phyloP scores from a whole-genome alignment of 2,329 filamentous ascomycete genomes.

The Lecanoromycetidae sp. region DNA sequence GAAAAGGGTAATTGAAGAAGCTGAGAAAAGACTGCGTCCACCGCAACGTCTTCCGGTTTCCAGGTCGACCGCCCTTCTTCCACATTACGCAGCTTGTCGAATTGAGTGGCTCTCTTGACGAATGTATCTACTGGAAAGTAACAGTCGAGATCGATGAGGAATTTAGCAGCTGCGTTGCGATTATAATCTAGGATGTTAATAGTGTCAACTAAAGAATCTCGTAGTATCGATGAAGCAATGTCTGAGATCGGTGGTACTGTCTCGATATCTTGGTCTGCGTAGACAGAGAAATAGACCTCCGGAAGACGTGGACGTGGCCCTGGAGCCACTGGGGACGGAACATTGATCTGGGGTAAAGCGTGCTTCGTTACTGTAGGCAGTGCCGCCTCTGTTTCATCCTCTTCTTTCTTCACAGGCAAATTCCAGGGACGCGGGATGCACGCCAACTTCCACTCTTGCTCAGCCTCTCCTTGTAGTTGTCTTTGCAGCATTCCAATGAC shows the following conservation, averaged over 20 bases:
- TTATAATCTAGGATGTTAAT: conserved; percentile 94
- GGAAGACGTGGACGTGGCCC: conserved; percentile 73
- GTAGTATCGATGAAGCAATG: conserved; percentile 69
- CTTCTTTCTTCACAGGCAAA: conserved; percentile 23
- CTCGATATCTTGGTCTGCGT: conserved; percentile 71
- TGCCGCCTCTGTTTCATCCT: conserved; percentile 43
- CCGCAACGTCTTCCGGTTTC: conserved; percentile 94
- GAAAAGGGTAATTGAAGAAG: conserved; percentile 75
- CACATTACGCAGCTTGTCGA: conserved; percentile 67
- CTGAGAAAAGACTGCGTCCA: conserved; percentile 96
- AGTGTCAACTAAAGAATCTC: conserved; percentile 78
- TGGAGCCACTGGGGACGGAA: conserved; percentile 63
- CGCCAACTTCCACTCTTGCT: conserved; percentile 60
- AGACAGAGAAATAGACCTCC: conserved; percentile 89
- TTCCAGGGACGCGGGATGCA: conserved; percentile 49
- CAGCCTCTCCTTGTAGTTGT: conserved; percentile 68
- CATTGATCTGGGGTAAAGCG: conserved; percentile 58
- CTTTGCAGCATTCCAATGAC: conserved; percentile 71
- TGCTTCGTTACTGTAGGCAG: conserved; percentile 56
- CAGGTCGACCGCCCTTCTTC: conserved; percentile 62
- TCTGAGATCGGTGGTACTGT: conserved; percentile 69
- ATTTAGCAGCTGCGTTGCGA: conserved; percentile 72
- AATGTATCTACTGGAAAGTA: conserved; percentile 87
- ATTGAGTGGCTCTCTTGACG: conserved; percentile 82
- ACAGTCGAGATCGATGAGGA: conserved; percentile 85